Evolutionary conservation across 352 stramenopile species (phyloP).

Genomic region (Thalassiosira exigua): DNA sequence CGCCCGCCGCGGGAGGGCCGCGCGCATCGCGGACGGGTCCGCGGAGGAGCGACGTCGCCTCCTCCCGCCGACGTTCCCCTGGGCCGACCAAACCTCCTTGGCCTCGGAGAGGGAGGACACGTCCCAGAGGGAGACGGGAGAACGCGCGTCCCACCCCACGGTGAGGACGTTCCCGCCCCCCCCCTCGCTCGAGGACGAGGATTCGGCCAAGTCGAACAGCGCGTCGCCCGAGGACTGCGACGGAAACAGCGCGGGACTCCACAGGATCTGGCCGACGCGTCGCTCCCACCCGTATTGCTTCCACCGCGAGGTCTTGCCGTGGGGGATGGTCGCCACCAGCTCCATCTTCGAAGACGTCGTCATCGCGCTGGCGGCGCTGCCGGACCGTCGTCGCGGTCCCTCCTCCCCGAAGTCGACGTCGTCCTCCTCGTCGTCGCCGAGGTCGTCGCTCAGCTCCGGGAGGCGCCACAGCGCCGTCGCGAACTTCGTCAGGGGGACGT

Average conservation of each 20-base stretch:
- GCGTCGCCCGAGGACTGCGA: slow-evolving; percentile 36
- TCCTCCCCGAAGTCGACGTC: slow-evolving; percentile 29
- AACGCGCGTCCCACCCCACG: slow-evolving; percentile 52
- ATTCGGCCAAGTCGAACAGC: slow-evolving; percentile 16
- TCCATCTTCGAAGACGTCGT: slow-evolving; percentile 25
- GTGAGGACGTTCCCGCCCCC: slow-evolving; percentile 45
- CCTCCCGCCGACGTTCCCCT: slow-evolving; percentile 1
- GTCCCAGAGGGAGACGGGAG: slow-evolving; percentile 56
- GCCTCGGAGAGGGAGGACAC: slow-evolving; percentile 41
- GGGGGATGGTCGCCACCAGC: slow-evolving; percentile 21
- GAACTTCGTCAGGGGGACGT: slow-evolving; percentile 32
- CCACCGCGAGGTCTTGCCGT: slow-evolving; percentile 37
- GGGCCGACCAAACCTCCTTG: slow-evolving; percentile 58
- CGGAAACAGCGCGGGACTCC: slow-evolving; percentile 39
- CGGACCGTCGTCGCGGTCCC: slow-evolving; percentile 3
- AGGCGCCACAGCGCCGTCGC: slow-evolving; percentile 39
- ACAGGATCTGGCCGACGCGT: slow-evolving; percentile 57
- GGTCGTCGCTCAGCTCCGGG: slow-evolving; percentile 3
- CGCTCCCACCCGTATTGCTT: slow-evolving; percentile 46
- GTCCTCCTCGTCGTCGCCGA: slow-evolving; percentile 2
- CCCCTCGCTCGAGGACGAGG: slow-evolving; percentile 24
- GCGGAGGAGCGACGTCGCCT: background rate
- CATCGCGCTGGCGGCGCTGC: slow-evolving; percentile 1
- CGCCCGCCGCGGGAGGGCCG: slow-evolving; percentile 52
- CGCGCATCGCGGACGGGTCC: slow-evolving; percentile 13